Base-by-base conservation (phyloP, 169 alveolate genomes). In the Plasmodium ovale region DNA sequence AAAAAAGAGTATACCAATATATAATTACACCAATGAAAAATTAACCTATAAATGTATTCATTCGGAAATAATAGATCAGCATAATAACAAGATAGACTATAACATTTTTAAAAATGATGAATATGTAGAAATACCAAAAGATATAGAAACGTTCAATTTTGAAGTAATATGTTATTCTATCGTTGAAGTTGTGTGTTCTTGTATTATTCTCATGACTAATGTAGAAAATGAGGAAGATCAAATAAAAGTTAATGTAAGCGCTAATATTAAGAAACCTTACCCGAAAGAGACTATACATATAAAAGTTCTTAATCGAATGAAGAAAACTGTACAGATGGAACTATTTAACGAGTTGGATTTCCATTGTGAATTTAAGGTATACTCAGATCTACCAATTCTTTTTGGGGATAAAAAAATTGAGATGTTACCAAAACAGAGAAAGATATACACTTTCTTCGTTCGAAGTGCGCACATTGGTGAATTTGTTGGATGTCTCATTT, bases 391-490 rank as follows among this genome's bases (percentile, higher is more conserved):
- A 58, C 19, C 33, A 10, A 82, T 82, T 42, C 19, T 82, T 29
- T 65, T 49, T 65, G 90, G 90, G 2, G 90, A 33, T 10, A 65
- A 82, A 42, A 82, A 44, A 29, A 82, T 82, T 1, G 72, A 82
- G 65, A 82, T 82, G 90, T 27, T 39, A 19, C 84, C 90, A 10
- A 82, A 49, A 14, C 65, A 82, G 49, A 82, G 33, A 29, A 82
- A 82, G 23, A 3, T 58, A 2, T 82, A 82, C 42, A 82, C 79
- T 16, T 82, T 82, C 49, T 82, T 49, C 59, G 49, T 82, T 23
- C 49, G 51, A 31, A 82, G 84, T 65, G 71, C 56, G 51, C 90
- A 82, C 19, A 82, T 82, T 49, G 90, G 90, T 7, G 90, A 82
- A 65, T 82, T 65, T 16, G 37, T 82, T 39, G 90, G 90, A 0